Evolutionary conservation across 495 filamentous ascomycete species (phyloP).

Genomic region (Aspergillus panamensis): DNA sequence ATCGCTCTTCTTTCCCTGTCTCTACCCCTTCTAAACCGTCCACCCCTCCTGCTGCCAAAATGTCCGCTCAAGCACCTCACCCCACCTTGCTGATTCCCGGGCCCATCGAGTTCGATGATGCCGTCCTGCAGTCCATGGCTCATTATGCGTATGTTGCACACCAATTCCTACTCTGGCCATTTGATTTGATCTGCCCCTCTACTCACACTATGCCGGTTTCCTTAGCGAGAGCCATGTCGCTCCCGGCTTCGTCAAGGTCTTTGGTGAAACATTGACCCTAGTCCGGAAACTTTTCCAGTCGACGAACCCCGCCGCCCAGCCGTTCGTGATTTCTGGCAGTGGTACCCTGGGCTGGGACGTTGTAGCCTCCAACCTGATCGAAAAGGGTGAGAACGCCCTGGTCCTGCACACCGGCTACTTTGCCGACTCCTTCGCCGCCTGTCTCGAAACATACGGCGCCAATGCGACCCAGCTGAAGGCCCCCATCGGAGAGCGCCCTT

Average conservation of each 20-base stretch:
- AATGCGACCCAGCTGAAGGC: slow-evolving; percentile 85
- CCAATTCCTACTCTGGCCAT: background rate
- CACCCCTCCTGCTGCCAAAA: slow-evolving; percentile 40
- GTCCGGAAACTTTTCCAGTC: slow-evolving; percentile 92
- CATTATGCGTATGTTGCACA: slow-evolving; percentile 74
- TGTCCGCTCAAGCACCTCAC: slow-evolving; percentile 79
- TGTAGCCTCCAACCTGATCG: slow-evolving; percentile 84
- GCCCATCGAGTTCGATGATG: slow-evolving; percentile 98
- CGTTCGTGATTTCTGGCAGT: slow-evolving; percentile 89
- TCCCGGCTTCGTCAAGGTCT: slow-evolving; percentile 79
- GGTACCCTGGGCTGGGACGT: slow-evolving; percentile 96
- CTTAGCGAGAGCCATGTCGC: slow-evolving; percentile 87
- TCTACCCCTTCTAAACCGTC: slow-evolving; percentile 9
- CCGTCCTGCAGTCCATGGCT: slow-evolving; percentile 88
- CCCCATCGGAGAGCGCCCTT: slow-evolving; percentile 83
- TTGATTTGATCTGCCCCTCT: background rate
- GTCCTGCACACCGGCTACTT: slow-evolving; percentile 97
- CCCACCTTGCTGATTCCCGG: slow-evolving; percentile 88
- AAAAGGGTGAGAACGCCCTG: slow-evolving; percentile 83
- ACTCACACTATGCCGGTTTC: background rate
- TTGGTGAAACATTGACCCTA: slow-evolving; percentile 84
- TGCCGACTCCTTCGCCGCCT: slow-evolving; percentile 89
- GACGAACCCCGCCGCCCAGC: slow-evolving; percentile 73
- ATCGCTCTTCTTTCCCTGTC: slow-evolving; percentile 28
- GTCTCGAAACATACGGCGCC: slow-evolving; percentile 85